phyloP scores from a whole-genome alignment of 2,329 filamentous ascomycete genomes.

The Didymella segeticola region DNA sequence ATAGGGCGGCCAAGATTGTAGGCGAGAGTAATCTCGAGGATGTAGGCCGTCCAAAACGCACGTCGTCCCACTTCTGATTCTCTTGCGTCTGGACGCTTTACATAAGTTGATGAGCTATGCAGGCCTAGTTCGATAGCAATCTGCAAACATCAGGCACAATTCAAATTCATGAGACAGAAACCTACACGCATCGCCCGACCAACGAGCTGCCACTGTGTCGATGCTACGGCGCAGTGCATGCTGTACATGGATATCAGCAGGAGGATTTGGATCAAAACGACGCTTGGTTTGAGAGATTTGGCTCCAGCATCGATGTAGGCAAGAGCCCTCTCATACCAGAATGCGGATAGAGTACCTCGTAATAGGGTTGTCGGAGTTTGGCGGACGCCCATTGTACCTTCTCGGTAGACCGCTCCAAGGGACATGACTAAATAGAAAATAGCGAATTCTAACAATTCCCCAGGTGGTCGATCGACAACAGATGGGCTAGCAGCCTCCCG shows the following conservation, averaged over 20 bases:
- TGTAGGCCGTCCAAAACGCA: slow-evolving; percentile 6
- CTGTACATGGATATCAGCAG: slow-evolving; percentile 7
- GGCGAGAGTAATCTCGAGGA: slow-evolving; percentile 5
- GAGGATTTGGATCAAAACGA: slow-evolving; percentile 2
- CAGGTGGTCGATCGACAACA: background rate
- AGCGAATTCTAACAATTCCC: background rate
- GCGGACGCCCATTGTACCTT: background rate
- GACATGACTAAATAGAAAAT: background rate
- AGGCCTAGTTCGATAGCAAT: background rate
- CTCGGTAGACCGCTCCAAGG: background rate
- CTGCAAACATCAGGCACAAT: background rate
- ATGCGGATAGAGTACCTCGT: background rate
- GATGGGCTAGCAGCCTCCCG: background rate
- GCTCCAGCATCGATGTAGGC: too few species aligned
- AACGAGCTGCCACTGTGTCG: slow-evolving; percentile 7
- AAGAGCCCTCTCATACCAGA: background rate
- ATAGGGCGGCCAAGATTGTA: slow-evolving; percentile 9
- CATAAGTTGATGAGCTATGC: background rate
- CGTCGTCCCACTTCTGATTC: background rate
- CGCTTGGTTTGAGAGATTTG: too few species aligned
- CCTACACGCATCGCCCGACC: slow-evolving; percentile 6
- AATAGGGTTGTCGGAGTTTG: background rate
- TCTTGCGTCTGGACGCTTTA: background rate
- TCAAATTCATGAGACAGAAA: background rate
- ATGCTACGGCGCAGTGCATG: background rate